Evolutionary conservation across 768 basidiomycete genomes (phyloP).

Genomic region (Cystobasidiopsis lactophilus): DNA sequence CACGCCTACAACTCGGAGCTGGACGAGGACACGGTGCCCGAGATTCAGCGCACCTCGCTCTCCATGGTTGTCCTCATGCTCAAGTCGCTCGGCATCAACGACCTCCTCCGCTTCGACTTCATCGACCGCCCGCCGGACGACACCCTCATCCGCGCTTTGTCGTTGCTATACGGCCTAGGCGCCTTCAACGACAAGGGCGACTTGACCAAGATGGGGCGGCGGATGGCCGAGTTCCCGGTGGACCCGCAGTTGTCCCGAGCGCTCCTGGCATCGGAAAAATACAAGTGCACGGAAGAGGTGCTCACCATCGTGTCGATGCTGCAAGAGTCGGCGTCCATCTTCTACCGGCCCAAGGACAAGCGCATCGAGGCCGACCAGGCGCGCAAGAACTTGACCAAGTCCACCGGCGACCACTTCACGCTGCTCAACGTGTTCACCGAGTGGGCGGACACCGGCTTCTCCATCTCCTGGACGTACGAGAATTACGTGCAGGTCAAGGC

Average conservation of each 20-base stretch:
- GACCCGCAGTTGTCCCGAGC: conserved; percentile 94
- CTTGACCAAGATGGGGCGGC: conserved; percentile 80
- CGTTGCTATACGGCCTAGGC: conserved; percentile 81
- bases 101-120: conserved; percentile 94
- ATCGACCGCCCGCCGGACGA: conserved; percentile 95
- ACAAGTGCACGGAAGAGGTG: conserved; percentile 86
- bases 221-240: conserved; percentile 98
- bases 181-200: conserved; percentile 92
- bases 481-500: conserved; percentile 35
- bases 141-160: conserved; percentile 83
- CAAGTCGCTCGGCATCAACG: conserved; percentile 94
- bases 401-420: conserved; percentile 95
- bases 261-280: conserved; percentile 86
- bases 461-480: conserved; percentile 84
- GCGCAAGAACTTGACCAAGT: conserved; percentile 81
- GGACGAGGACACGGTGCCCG: conserved; percentile 89
- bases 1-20: conserved; percentile 94
- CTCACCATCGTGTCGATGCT: conserved; percentile 95
- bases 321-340: conserved; percentile 78
- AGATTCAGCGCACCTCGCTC: conserved; percentile 95
- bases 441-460: conserved; percentile 95
- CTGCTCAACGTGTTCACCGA: conserved; percentile 31
- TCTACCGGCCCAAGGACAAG: conserved; percentile 56
- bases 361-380: conserved; percentile 80
- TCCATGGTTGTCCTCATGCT: conserved; percentile 85